Conservation (phyloP, 2,329 filamentous ascomycete genomes). For the Fusarium ambrosium region DNA sequence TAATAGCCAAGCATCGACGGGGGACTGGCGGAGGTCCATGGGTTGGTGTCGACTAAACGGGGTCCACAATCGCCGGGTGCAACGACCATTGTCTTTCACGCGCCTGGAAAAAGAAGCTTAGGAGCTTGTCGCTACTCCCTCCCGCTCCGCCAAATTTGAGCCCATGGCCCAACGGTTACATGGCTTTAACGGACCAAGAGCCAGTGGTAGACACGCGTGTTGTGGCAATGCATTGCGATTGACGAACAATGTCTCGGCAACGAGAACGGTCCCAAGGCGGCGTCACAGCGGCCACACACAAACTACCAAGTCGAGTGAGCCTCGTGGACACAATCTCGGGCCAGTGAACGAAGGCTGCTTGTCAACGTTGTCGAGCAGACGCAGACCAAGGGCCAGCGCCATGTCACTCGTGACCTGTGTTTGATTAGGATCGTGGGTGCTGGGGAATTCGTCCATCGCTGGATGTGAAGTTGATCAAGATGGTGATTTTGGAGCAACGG, state of each 20-base stretch:
- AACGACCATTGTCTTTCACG: slow-evolving; percentile 13
- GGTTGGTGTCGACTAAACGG: slow-evolving; percentile 3
- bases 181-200: slow-evolving; percentile 6
- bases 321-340: slow-evolving; percentile 16
- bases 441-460: neutral
- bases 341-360: slow-evolving; percentile 23
- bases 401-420: slow-evolving; percentile 2
- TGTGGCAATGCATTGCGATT: slow-evolving; percentile 33
- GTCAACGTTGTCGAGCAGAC: slow-evolving; percentile 28
- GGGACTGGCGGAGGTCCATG: neutral
- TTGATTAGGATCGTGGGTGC: slow-evolving; percentile 4
- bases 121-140: neutral
- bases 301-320: neutral
- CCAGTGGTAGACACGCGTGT: slow-evolving; percentile 41
- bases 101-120: slow-evolving; percentile 3
- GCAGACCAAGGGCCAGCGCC: slow-evolving; percentile 4
- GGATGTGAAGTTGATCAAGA: neutral
- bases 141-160: neutral
- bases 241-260: slow-evolving; percentile 31
- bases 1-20: slow-evolving; percentile 15
- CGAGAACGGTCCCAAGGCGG: slow-evolving; percentile 9
- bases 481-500: neutral
- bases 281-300: neutral
- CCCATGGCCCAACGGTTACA: slow-evolving; percentile 1
- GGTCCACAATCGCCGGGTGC: neutral